Evolutionary conservation across 1,284 basidiomycete genomes (phyloP).

Genomic region (Tilletia walkeri): DNA sequence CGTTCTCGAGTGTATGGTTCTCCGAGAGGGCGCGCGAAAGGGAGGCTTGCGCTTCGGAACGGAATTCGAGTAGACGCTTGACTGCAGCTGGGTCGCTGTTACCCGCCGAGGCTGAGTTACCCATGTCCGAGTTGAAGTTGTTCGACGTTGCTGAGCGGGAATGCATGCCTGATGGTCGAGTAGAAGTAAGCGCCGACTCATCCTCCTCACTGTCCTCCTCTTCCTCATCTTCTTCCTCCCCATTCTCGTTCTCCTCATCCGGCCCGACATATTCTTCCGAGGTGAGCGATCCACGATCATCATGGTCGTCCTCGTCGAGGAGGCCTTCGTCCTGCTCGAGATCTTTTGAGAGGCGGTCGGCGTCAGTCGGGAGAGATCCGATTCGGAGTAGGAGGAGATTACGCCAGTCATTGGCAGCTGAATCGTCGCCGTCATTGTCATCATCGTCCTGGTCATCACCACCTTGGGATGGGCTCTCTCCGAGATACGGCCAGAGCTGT

Average conservation of each 20-base stretch:
- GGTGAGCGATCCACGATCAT: neutral
- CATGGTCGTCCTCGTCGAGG: constrained; percentile 10
- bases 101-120: neutral
- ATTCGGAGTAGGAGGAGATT: constrained; percentile 10
- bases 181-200: neutral
- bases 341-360: neutral
- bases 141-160: constrained; percentile 29
- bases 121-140: constrained; percentile 31
- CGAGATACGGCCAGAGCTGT: constrained; percentile 46
- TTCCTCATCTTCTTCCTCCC: constrained; percentile 34
- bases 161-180: constrained; percentile 38
- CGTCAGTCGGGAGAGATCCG: constrained; percentile 3
- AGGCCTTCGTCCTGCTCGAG: neutral
- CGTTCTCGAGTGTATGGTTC: constrained; percentile 83
- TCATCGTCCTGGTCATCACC: constrained; percentile 13
- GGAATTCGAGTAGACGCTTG: constrained; percentile 65
- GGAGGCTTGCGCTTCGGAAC: constrained; percentile 72
- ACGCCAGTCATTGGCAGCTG: neutral
- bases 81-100: constrained; percentile 38
- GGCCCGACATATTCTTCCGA: constrained; percentile 12
- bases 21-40: constrained; percentile 86
- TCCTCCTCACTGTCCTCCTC: constrained; percentile 30
- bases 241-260: constrained; percentile 25
- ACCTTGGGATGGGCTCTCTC: constrained; percentile 21
- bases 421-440: neutral